phyloP scores from a whole-genome alignment of 2,329 filamentous ascomycete species.

The Xylariaceae sp. region DNA sequence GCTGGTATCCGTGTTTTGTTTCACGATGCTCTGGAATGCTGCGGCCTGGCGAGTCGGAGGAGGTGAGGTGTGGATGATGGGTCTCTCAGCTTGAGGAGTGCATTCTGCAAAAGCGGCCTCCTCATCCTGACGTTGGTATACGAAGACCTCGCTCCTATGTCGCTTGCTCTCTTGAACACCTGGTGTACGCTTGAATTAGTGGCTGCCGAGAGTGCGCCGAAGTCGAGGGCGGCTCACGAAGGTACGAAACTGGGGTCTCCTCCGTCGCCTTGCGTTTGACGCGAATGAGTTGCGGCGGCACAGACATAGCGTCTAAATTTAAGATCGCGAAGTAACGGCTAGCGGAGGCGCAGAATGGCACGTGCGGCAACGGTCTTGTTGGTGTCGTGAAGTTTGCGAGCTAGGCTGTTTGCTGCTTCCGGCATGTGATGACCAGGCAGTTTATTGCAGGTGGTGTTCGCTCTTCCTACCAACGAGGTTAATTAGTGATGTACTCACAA shows the following conservation, averaged over 20 bases:
- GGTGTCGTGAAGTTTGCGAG: not conserved
- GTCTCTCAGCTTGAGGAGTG: conserved; percentile 39
- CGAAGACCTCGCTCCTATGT: conserved; percentile 57
- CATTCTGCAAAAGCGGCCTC: conserved; percentile 36
- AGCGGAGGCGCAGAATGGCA: too few species aligned
- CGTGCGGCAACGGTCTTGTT: not conserved
- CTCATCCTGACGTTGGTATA: conserved; percentile 60
- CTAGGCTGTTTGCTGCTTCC: conserved; percentile 2
- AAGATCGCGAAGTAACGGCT: not conserved
- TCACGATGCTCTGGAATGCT: conserved; percentile 32
- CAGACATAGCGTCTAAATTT: conserved; percentile 51
- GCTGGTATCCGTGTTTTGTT: conserved; percentile 18
- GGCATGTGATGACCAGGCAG: conserved; percentile 18
- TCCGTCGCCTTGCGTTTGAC: conserved; percentile 66
- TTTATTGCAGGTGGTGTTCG: too few species aligned
- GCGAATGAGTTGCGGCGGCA: conserved; percentile 63
- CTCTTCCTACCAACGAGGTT: too few species aligned
- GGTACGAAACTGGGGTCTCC: conserved; percentile 59
- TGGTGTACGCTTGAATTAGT: conserved; percentile 34
- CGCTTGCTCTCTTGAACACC: conserved; percentile 62
- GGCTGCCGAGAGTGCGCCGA: conserved; percentile 4
- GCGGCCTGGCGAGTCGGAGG: conserved; percentile 45
- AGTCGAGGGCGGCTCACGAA: conserved; percentile 50
- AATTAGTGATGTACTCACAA: too few species aligned
- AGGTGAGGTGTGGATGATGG: conserved; percentile 58